Evolutionary conservation across 495 filamentous ascomycete species (phyloP).

Genomic region (Sordaria brevicollis): DNA sequence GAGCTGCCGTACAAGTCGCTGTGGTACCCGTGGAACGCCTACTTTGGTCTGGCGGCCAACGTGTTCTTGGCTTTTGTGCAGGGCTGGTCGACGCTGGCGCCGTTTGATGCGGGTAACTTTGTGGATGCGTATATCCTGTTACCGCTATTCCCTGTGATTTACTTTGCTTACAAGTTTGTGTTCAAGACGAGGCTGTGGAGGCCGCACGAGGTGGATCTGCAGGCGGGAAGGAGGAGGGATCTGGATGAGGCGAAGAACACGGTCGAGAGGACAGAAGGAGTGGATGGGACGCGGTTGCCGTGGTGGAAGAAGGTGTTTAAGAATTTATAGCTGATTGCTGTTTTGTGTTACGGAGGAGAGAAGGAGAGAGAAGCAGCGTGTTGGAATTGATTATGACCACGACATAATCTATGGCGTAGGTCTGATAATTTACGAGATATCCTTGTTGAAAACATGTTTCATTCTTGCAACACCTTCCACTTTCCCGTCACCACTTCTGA

Average conservation of each 20-base stretch:
- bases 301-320: slow-evolving; percentile 19
- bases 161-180: slow-evolving; percentile 46
- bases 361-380: no score
- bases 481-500: no score
- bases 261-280: slow-evolving; percentile 5
- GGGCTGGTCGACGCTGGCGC: slow-evolving; percentile 43
- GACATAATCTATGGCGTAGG: no score
- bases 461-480: no score
- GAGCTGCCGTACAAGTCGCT: slow-evolving; percentile 49
- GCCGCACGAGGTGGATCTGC: slow-evolving; percentile 49
- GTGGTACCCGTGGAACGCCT: slow-evolving; percentile 54
- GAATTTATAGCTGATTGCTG: slow-evolving; percentile 2
- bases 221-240: slow-evolving; percentile 44
- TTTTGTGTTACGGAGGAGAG: background rate
- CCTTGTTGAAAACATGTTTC: no score
- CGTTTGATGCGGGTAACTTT: slow-evolving; percentile 49
- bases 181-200: slow-evolving; percentile 45
- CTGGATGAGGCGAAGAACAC: slow-evolving; percentile 27
- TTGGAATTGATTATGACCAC: no score
- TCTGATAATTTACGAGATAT: no score
- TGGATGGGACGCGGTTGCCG: slow-evolving; percentile 1
- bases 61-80: slow-evolving; percentile 57
- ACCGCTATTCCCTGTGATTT: slow-evolving; percentile 53
- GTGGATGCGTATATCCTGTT: slow-evolving; percentile 60
- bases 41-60: slow-evolving; percentile 48